Evolutionary conservation across 129 eudicot genomes (phyloP).

Genomic region (Lactuca saligna): DNA sequence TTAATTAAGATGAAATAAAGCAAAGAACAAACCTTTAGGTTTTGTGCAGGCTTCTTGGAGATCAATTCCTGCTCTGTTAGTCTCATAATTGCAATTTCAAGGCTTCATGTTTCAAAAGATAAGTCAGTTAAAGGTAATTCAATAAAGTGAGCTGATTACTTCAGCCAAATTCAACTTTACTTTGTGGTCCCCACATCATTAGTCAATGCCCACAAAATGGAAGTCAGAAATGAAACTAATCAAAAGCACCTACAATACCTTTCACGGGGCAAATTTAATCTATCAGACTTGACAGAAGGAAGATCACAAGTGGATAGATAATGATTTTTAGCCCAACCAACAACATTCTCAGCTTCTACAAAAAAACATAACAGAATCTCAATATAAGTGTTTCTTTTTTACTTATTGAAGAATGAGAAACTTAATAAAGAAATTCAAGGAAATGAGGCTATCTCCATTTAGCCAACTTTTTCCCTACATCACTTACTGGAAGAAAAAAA

Average conservation of each 20-base stretch:
- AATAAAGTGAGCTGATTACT: slow-evolving; percentile 4
- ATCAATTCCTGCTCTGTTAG: slow-evolving; percentile 74
- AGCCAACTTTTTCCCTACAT: too few species aligned
- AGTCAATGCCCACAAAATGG: neutral
- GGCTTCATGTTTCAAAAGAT: slow-evolving; percentile 43
- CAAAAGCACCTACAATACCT: slow-evolving; percentile 49
- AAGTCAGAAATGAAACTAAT: neutral
- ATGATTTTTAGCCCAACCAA: slow-evolving; percentile 97
- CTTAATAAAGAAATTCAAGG: too few species aligned
- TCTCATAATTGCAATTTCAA: slow-evolving; percentile 81
- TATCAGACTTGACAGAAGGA: slow-evolving; percentile 70
- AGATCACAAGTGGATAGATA: slow-evolving; percentile 65
- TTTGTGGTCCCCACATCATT: slow-evolving; percentile 4
- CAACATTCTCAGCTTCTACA: slow-evolving; percentile 90
- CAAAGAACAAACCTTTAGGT: slow-evolving; percentile 59
- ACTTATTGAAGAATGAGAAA: neutral
- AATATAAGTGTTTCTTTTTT: neutral
- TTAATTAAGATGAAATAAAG: neutral
- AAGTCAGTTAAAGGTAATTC: slow-evolving; percentile 26
- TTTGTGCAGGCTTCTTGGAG: slow-evolving; percentile 84
- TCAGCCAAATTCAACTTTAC: neutral
- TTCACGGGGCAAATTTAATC: slow-evolving; percentile 68
- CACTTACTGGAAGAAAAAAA: slow-evolving; percentile 59
- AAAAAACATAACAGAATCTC: slow-evolving; percentile 6
- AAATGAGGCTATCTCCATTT: too few species aligned